A percentile compares a stretch with the other conserved stretches of the same genome.
These are phyloP conservation scores for Albifimbria verrucaria DNA, from an alignment of 2,329 filamentous ascomycete genomes.

Conservation along the genomic window DNA sequence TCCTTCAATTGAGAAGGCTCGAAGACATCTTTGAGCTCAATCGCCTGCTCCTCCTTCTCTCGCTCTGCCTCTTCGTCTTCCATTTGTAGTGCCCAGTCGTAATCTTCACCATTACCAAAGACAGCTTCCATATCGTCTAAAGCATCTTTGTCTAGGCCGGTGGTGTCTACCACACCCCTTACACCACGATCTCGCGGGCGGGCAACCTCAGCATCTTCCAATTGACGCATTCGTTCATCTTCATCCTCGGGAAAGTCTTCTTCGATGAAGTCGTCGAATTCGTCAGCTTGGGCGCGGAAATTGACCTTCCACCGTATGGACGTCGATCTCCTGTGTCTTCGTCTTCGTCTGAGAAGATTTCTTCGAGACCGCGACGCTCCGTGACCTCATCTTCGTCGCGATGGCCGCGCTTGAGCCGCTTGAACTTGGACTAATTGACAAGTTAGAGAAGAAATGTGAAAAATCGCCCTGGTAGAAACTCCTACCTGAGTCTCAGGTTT, in stretches of 20 bases:
- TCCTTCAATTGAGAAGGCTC: conserved; percentile 93
- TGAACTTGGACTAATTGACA: conserved; percentile 77
- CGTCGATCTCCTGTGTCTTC: conserved; percentile 63
- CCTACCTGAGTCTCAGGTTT: conserved; percentile 68
- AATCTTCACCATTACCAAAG: conserved; percentile 93
- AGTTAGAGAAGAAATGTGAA: conserved; percentile 2
- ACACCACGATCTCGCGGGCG: conserved; percentile 71
- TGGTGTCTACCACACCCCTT: conserved; percentile 69
- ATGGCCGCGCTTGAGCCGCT: conserved; percentile 91
- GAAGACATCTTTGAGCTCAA: conserved; percentile 96
- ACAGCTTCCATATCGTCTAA: conserved; percentile 95
- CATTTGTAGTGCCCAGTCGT: conserved; percentile 87
- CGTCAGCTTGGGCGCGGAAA: conserved; percentile 65
- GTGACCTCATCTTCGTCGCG: conserved; percentile 64
- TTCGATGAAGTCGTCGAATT: conserved; percentile 95
- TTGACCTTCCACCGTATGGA: conserved; percentile 42
- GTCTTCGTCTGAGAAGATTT: conserved; percentile 96
- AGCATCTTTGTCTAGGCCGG: conserved; percentile 85
- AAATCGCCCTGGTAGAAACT: conserved; percentile 4
- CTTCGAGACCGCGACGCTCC: conserved; percentile 71
- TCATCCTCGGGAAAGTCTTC: conserved; percentile 91
- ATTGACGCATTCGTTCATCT: conserved; percentile 68
- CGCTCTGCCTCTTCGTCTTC: conserved; percentile 84
- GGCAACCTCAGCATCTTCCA: conserved; percentile 86
- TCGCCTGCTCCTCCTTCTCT: conserved; percentile 73